Base-by-base conservation (phyloP, 1,284 basidiomycete species). In the Ceratobasidium theobromae region DNA sequence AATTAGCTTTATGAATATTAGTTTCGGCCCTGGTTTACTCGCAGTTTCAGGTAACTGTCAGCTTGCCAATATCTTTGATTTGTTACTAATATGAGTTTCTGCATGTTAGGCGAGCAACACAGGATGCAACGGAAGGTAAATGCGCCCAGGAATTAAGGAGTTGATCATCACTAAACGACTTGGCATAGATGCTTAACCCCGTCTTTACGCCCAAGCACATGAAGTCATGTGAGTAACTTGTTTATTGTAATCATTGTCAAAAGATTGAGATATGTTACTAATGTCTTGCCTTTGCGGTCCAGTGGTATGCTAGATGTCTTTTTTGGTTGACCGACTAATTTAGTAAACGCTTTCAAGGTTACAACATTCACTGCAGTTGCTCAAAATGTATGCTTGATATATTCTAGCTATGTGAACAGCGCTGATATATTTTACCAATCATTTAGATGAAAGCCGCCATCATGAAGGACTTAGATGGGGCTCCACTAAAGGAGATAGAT, bases 191-290 rank as follows among this genome's bases (percentile, higher is more conserved):
- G 49, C 25, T 52, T 5, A 64, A 64, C 27, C 58, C 58, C 2
- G 58, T 64, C 5, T 64, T 64, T n/a, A 52, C 58, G 18, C n/a
- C 48, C 5, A 64, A 64, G 43, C 58, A 64, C 23, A 64, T 64
- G 58, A 64, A 52, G 18, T 27, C 49, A 28, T 32, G 58, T 64
- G 25, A 30, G 58, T 41, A 16, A 0, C n/a, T 16, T 21, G n/a
- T 23, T 6, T 23, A n/a, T 11, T 6, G 6, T 11, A 6, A 48
- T 25, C 45, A 11, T 11, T 11, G 45, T 14, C 8, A 38, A 8
- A 38, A 38, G 8, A 8, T 38, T 16, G 9, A 38, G 35, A 16
- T 8, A 8, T 16, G 8, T 16, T 38, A 8, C 8, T 16, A 16
- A 38, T 38, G 35, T 8, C 35, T 38, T 16, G n/a, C n/a, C n/a